These are phyloP conservation scores for Plasmodium gaboni DNA, from an alignment of 169 alveolate genomes.

Conservation along the genomic window DNA sequence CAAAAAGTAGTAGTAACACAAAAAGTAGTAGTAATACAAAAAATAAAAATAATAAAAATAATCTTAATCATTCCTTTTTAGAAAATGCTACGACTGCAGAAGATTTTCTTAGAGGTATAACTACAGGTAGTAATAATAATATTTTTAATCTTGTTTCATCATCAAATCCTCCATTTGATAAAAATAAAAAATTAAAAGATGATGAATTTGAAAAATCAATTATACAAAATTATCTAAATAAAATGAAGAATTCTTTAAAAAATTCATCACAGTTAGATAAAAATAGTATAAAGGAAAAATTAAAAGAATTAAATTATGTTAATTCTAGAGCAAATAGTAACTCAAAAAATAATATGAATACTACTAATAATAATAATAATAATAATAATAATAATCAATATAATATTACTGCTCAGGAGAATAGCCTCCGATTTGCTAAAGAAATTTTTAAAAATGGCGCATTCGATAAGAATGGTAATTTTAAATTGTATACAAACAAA, in stretches of 20 bases:
- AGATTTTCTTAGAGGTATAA: background rate
- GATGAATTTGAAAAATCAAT: constrained; percentile 59
- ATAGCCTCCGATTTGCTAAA: background rate
- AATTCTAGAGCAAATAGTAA: background rate
- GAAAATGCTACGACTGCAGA: constrained; percentile 30
- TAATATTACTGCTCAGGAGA: background rate
- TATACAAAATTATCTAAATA: constrained; percentile 41
- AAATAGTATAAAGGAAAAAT: constrained; percentile 12
- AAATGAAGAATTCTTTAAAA: constrained; percentile 38
- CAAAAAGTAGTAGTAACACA: too few species aligned
- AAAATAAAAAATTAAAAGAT: constrained; percentile 18
- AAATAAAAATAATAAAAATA: too few species aligned
- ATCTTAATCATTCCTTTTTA: constrained; percentile 5
- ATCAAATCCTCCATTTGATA: constrained; percentile 1
- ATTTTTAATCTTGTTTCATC: background rate
- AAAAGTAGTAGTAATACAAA: too few species aligned
- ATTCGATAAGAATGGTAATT: constrained; percentile 22
- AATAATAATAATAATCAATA: constrained; percentile 3
- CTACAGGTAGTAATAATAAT: too few species aligned
- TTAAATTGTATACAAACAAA: constrained; percentile 5
- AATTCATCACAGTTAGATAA: background rate
- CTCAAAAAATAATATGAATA: constrained; percentile 6
- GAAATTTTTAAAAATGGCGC: constrained; percentile 16
- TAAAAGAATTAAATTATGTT: constrained; percentile 7
- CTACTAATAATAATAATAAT: constrained; percentile 3